These are phyloP conservation scores for Cercospora sojina DNA, from an alignment of 2,329 filamentous ascomycete genomes.

Conservation along the genomic window DNA sequence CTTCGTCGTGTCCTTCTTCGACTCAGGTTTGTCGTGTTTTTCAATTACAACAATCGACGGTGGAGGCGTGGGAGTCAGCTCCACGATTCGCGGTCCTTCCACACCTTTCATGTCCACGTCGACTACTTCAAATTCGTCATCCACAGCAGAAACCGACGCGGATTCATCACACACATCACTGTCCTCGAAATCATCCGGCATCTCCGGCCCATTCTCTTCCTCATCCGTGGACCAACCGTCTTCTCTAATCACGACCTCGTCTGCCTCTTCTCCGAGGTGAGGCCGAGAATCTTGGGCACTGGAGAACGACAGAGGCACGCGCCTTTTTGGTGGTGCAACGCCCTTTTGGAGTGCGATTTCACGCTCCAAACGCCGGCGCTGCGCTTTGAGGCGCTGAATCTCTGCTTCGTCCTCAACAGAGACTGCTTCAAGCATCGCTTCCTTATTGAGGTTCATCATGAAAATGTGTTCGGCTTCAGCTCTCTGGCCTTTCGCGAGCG, in stretches of 20 bases:
- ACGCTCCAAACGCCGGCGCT: slow-evolving; percentile 13
- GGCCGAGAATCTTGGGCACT: not conserved
- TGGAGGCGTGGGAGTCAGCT: not conserved
- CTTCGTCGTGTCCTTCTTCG: not conserved
- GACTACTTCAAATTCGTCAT: not conserved
- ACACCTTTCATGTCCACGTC: not conserved
- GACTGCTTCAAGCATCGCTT: slow-evolving; percentile 19
- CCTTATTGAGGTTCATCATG: slow-evolving; percentile 16
- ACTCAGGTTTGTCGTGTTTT: not conserved
- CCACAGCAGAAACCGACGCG: not conserved
- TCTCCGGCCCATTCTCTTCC: not conserved
- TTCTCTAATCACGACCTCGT: slow-evolving; percentile 17
- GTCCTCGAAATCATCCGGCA: slow-evolving; percentile 7
- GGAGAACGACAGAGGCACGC: not conserved
- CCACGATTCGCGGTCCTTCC: not conserved
- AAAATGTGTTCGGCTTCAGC: slow-evolving; percentile 6
- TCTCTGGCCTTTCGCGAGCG: slow-evolving; percentile 8
- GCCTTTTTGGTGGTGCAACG: not conserved
- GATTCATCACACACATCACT: not conserved
- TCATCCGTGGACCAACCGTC: slow-evolving; percentile 17
- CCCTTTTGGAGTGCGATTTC: slow-evolving; percentile 6
- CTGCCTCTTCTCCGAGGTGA: slow-evolving; percentile 2
- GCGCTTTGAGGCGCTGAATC: slow-evolving; percentile 17
- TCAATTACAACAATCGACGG: not conserved
- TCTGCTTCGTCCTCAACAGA: slow-evolving; percentile 11